Evolutionary conservation across 768 basidiomycete species (phyloP), one percentile per base, ranked within the genome.

Genomic region (Naematelia encephala): DNA sequence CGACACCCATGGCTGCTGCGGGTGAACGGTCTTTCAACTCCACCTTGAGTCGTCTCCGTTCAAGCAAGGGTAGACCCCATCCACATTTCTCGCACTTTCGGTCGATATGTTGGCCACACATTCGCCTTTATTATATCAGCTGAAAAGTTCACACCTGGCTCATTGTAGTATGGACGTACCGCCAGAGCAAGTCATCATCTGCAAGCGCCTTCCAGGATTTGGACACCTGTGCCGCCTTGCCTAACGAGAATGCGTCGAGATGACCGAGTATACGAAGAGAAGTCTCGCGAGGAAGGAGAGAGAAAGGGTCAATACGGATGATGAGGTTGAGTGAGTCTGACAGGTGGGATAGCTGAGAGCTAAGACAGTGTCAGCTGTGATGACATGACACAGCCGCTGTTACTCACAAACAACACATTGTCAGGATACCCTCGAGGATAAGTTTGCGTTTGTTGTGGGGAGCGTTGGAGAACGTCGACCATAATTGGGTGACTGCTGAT

Each of bases 31-130:
- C 67, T 21, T 68, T 67, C 53, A 75, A 47, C 48, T 77, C 76
- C 4, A 67, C 69, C 48, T 70, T 67, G 43, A 77, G 63, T 46
- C 76, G 60, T 16, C 70, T 55, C 13, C 76, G 48, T 76, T 94
- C 90, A 21, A 99, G 81, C 30, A 96, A 81, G 14, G 96, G 96
- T 46, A 99, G 80, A 16, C 92, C 93, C 93, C 94, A 97, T 1
- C 96, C 96, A 67, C 96, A 98, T 77, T 94, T 96, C 68, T 83
- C 85, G 69, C 96, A 99, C 71, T 91, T 94, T 70, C 91, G 87
- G 19, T 94, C 94, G 56, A 99, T 98, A 62, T 99, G 96, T 75
- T 99, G 96, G 73, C 94, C 91, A 76, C 96, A 98, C 74, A 99
- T 98, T 21, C 86, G 86, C 42, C 34, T 39, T 8, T 39, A 16